These are phyloP conservation scores for Sporothrix dimorphospora DNA, from an alignment of 2,329 filamentous ascomycete species.

Conservation along the genomic window DNA sequence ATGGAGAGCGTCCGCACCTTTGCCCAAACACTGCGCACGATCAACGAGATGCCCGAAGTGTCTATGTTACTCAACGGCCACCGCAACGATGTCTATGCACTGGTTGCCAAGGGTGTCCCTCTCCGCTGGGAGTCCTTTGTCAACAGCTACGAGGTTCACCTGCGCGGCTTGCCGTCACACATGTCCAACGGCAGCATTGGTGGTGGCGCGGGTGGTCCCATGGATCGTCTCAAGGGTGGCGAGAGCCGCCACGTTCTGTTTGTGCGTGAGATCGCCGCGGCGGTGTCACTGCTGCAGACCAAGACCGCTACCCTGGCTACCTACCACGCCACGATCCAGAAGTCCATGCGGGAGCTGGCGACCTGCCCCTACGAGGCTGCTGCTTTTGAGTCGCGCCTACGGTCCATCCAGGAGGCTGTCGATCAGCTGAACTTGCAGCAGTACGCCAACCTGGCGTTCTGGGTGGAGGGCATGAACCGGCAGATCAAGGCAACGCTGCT, in stretches of 20 bases:
- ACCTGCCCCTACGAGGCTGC: constrained; percentile 79
- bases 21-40: constrained; percentile 82
- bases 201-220: constrained; percentile 37
- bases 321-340: constrained; percentile 80
- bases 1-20: constrained; percentile 99
- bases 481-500: constrained; percentile 82
- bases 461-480: constrained; percentile 85
- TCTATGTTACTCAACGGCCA: constrained; percentile 87
- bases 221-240: constrained; percentile 60
- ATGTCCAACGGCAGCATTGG: constrained; percentile 64
- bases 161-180: constrained; percentile 63
- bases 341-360: constrained; percentile 79
- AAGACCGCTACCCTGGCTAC: constrained; percentile 80
- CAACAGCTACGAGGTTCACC: constrained; percentile 90
- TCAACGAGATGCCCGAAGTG: constrained; percentile 83
- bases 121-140: constrained; percentile 98
- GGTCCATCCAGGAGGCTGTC: constrained; percentile 86
- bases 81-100: constrained; percentile 81
- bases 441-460: constrained; percentile 88
- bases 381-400: constrained; percentile 79
- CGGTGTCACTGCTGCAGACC: constrained; percentile 83
- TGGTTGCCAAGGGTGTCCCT: constrained; percentile 85
- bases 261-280: constrained; percentile 86
- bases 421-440: constrained; percentile 97
- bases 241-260: constrained; percentile 97